Base-by-base conservation (phyloP, 2,329 filamentous ascomycete species). In the Exophiala lecanii-corni region DNA sequence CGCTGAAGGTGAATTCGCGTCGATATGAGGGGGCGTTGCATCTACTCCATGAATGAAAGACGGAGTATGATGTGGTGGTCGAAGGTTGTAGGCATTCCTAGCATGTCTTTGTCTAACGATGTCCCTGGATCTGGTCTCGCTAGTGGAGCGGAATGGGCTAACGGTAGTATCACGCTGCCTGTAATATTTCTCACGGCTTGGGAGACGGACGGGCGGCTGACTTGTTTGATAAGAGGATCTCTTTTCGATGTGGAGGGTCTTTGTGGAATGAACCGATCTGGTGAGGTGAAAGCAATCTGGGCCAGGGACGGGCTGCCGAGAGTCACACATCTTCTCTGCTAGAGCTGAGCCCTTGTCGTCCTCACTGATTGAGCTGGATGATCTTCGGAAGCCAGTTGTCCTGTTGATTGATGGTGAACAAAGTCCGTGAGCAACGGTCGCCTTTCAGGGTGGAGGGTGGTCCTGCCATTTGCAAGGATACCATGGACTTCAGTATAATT, bases 221-320 rank as follows among this genome's bases (percentile, higher is more conserved):
- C 68, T 73, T 20, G 78, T 53, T 45, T 70, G 71, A 51, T 76
- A 80, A 35, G 68, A 72, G 13, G 36, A 19, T 20, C 43, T 34
- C 36, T 50, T 46, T n/a, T 51, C 41, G 12, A 41, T 33, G 16
- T 43, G 43, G 6, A 45, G 16, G 49, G 39, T 25, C 47, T 45
- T 21, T 43, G 45, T 23, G 50, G 40, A n/a, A 54, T 72, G 56
- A 82, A 84, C 19, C 81, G 71, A 59, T 84, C 80, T 16, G 72
- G 72, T 9, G 67, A 69, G 9, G 47, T 44, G 10, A 60, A 58
- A 12, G 51, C 51, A 23, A 35, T 55, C 25, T 53, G 52, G 2
- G 37, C 32, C 16, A 41, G 45, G 23, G 45, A 40, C 38, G 48
- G 25, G 34, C 35, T 26, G 20, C 42, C 46, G 28, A 40, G 12